Percentiles rank a stretch among this genome's conserved stretches.
phyloP scores from a whole-genome alignment of 768 basidiomycete species.

The Butyriboletus loyo region DNA sequence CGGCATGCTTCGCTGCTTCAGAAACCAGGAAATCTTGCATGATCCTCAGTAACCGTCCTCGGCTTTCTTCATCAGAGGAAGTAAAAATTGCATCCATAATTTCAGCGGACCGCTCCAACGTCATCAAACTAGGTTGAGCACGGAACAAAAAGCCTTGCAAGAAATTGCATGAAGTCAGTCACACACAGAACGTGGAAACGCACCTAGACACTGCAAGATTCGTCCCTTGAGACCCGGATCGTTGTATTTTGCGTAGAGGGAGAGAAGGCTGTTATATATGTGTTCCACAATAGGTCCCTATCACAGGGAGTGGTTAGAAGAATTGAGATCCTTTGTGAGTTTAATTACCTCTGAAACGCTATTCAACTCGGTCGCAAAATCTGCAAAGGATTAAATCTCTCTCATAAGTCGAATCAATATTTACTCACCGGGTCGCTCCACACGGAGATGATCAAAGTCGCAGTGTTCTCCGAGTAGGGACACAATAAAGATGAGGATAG shows the following conservation, averaged over 20 bases:
- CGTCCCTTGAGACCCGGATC: slow-evolving; percentile 62
- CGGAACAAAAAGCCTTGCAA: slow-evolving; percentile 82
- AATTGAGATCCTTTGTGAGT: not conserved
- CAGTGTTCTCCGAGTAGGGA: slow-evolving; percentile 87
- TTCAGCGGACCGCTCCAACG: slow-evolving; percentile 65
- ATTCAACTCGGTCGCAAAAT: slow-evolving; percentile 54
- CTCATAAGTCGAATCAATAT: too few relatives aligned
- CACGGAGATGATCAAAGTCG: slow-evolving; percentile 75
- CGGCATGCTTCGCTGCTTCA: slow-evolving; percentile 74
- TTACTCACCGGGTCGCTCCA: slow-evolving; percentile 55
- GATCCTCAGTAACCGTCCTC: slow-evolving; percentile 74
- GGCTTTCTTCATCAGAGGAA: slow-evolving; percentile 67
- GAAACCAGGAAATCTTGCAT: slow-evolving; percentile 90
- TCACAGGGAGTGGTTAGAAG: not conserved
- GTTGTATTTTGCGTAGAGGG: slow-evolving; percentile 65
- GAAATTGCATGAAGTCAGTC: not conserved
- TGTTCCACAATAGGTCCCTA: slow-evolving; percentile 79
- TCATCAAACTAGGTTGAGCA: slow-evolving; percentile 89
- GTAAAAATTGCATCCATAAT: slow-evolving; percentile 91
- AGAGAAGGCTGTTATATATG: slow-evolving; percentile 70
- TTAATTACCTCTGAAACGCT: slow-evolving; percentile 50
- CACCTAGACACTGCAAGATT: slow-evolving; percentile 83
- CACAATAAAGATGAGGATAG: slow-evolving; percentile 79
- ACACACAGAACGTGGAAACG: slow-evolving; percentile 13
- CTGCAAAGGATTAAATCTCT: slow-evolving; percentile 31